Percentiles rank a stretch among this genome's conserved stretches.
These are phyloP conservation scores for Globisporangium heterothallicum DNA, from an alignment of 352 stramenopile species.

Conservation along the genomic window DNA sequence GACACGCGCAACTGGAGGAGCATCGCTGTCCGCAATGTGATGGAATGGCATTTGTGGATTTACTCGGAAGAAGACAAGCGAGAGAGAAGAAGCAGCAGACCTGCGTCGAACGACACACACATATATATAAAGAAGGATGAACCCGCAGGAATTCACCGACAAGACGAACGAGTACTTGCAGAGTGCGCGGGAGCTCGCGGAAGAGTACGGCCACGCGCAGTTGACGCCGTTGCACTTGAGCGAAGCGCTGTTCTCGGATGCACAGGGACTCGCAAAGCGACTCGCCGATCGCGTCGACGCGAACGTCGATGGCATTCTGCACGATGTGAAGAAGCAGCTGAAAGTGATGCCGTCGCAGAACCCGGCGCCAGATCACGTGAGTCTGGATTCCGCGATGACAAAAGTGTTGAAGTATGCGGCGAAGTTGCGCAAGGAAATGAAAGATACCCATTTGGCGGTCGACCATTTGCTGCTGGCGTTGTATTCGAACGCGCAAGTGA, in stretches of 20 bases:
- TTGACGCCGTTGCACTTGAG: slow-evolving; percentile 71
- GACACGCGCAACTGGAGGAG: no score
- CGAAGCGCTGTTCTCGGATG: slow-evolving; percentile 63
- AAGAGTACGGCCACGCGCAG: slow-evolving; percentile 69
- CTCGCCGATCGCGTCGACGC: slow-evolving; percentile 48
- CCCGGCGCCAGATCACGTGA: slow-evolving; percentile 58
- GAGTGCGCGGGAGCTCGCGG: slow-evolving; percentile 39
- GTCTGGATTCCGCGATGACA: slow-evolving; percentile 52
- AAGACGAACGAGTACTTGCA: slow-evolving; percentile 67
- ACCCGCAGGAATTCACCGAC: slow-evolving; percentile 74
- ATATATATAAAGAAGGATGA: slow-evolving; percentile 37
- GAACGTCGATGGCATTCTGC: slow-evolving; percentile 41
- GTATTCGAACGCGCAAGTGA: slow-evolving; percentile 52
- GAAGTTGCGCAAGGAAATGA: slow-evolving; percentile 77
- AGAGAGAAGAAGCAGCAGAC: neutral
- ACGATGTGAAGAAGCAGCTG: slow-evolving; percentile 43
- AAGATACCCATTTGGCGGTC: slow-evolving; percentile 72
- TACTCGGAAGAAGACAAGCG: neutral
- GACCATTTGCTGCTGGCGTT: slow-evolving; percentile 76
- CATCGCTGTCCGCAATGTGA: no score
- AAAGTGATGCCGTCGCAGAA: slow-evolving; percentile 69
- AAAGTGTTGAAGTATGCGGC: slow-evolving; percentile 80
- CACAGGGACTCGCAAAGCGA: slow-evolving; percentile 43
- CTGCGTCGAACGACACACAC: neutral
- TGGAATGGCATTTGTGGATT: neutral